Evolutionary conservation across 2,329 filamentous ascomycete genomes (phyloP), one percentile per base, ranked within the genome.

Genomic region (Penicillium janthinellum): DNA sequence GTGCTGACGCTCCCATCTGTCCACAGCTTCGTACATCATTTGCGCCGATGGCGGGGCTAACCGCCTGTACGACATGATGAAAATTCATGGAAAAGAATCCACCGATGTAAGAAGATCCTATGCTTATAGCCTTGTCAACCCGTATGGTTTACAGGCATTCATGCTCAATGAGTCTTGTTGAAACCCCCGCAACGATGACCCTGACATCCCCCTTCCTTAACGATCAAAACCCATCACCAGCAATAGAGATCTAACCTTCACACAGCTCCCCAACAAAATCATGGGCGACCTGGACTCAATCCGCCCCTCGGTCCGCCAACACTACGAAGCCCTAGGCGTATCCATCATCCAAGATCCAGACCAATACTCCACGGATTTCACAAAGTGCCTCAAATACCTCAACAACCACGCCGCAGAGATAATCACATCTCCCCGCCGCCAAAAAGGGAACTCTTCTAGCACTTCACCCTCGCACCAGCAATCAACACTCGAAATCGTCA

Each of bases 31-130:
- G 22, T 83, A 88, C 62, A 85, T 84, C 25, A 82, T 98, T 55
- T 96, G 92, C 59, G 95, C 92, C 31, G 95, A 99, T 78, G 95
- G 93, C 57, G 95, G 92, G 25, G 93, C 93, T 48, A 96, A 98
- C 71, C 84, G 86, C 39, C 83, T 97, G 20, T 82, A 84, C 64
- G 76, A 86, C 64, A 78, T 82, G 64, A 77, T 82, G 64, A 70
- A 68, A 63, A 62, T 53, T 31, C 67, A 61, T n/a, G 69, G 64
- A 3, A 62, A 61, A 31, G 72, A 75, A 63, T 66, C 61, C 53
- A 71, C 54, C 22, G 67, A 75, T 64, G 76, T 78, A 74, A 66
- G 67, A 50, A 28, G 31, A 7, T 7, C 17, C n/a, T 14, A 35
- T 6, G 22, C 15, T 17, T 8, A 34, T 11, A 20, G n/a, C 10